phyloP scores from a whole-genome alignment of 2,329 filamentous ascomycete genomes.

The Pseudogymnoascus sp. region DNA sequence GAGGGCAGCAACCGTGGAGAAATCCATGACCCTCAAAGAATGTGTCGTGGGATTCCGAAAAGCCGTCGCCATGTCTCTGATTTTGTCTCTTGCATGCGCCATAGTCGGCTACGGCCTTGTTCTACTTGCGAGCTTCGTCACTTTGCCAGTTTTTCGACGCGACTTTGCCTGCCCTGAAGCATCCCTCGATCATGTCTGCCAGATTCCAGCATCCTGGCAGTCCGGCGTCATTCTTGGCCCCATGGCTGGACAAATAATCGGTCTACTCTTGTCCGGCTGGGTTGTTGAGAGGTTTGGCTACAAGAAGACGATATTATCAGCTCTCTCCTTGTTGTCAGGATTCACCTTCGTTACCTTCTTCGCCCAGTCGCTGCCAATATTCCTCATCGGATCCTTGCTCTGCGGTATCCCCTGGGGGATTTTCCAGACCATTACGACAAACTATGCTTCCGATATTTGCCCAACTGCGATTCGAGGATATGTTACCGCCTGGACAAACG shows the following conservation, averaged over 20 bases:
- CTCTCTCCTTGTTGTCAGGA: not conserved
- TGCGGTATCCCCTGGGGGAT: conserved; percentile 1
- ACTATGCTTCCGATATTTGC: conserved; percentile 21
- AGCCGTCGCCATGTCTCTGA: conserved; percentile 68
- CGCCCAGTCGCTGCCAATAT: not conserved
- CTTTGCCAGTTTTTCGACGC: conserved; percentile 21
- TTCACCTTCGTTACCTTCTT: conserved; percentile 6
- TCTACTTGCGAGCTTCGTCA: conserved; percentile 66
- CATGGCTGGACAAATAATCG: conserved; percentile 28
- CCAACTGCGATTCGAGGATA: conserved; percentile 8
- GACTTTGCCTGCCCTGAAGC: conserved; percentile 21
- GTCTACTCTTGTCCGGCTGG: conserved; percentile 9
- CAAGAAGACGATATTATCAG: conserved; percentile 22
- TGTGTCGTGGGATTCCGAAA: conserved; percentile 75
- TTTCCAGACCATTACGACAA: conserved; percentile 4
- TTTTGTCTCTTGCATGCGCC: conserved; percentile 76
- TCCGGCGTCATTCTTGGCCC: conserved; percentile 33
- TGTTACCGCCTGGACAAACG: conserved; percentile 8
- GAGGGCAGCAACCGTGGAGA: not conserved
- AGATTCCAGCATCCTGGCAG: conserved; percentile 35
- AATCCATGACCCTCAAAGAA: conserved; percentile 33
- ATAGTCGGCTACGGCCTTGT: conserved; percentile 84
- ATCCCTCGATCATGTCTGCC: conserved; percentile 24
- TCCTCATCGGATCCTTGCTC: not conserved
- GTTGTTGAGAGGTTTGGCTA: conserved; percentile 26